phyloP scores from a whole-genome alignment of 257 asterid genomes.

The Scutellaria barbata region DNA sequence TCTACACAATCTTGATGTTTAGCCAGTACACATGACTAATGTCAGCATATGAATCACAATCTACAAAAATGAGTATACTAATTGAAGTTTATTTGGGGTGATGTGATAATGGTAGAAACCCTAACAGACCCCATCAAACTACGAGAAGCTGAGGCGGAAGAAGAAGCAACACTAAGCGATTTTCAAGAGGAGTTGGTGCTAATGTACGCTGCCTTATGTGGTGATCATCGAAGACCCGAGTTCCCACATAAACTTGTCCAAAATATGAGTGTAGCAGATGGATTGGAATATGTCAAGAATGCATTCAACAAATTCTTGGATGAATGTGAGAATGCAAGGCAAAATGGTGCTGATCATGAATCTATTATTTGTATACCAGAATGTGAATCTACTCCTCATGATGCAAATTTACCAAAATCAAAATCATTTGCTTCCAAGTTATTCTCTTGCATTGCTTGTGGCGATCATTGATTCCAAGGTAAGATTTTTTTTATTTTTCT shows the following conservation, averaged over 20 bases:
- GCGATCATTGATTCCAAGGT: conserved; percentile 26
- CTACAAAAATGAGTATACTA: too few relatives aligned
- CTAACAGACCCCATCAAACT: conserved; percentile 52
- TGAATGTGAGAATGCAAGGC: conserved; percentile 49
- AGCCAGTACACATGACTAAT: too few relatives aligned
- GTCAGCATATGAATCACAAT: too few relatives aligned
- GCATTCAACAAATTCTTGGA: conserved; percentile 55
- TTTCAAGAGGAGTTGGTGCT: conserved; percentile 70
- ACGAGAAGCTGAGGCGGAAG: conserved; percentile 58
- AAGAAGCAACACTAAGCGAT: conserved; percentile 59
- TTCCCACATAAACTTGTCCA: conserved; percentile 51
- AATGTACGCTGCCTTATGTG: conserved; percentile 58
- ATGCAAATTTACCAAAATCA: not conserved
- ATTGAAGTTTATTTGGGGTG: not conserved
- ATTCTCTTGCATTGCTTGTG: conserved; percentile 53
- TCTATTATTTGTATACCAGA: conserved; percentile 42
- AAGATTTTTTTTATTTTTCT: not conserved
- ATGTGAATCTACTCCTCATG: not conserved
- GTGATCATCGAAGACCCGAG: conserved; percentile 48
- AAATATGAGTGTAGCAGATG: conserved; percentile 52
- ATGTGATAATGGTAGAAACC: conserved; percentile 39
- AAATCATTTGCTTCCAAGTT: conserved; percentile 53
- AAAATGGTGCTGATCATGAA: conserved; percentile 42
- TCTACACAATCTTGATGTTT: too few relatives aligned
- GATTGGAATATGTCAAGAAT: conserved; percentile 46